phyloP scores from a whole-genome alignment of 495 filamentous ascomycete species.

The Neurospora terricola region DNA sequence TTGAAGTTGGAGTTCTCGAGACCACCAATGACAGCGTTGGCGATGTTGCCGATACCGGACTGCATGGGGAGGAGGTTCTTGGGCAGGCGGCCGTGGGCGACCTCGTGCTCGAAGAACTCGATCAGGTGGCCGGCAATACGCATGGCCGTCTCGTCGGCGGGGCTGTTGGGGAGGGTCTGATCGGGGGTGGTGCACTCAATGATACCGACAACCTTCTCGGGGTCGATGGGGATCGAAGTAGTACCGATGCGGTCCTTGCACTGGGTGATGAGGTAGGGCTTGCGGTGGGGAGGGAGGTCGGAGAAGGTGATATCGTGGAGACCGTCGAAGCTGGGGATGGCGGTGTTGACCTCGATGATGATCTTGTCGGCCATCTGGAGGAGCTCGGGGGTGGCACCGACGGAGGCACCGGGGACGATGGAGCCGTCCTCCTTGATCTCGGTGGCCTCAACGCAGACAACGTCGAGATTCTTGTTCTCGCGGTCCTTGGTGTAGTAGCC shows the following conservation, averaged over 20 bases:
- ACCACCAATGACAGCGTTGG: slow-evolving; percentile 84
- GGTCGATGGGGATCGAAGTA: slow-evolving; percentile 76
- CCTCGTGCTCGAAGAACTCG: slow-evolving; percentile 77
- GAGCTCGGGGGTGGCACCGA: slow-evolving; percentile 78
- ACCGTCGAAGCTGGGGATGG: slow-evolving; percentile 75
- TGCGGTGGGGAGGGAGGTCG: slow-evolving; percentile 67
- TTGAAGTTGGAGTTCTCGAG: slow-evolving; percentile 75
- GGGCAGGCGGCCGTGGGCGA: slow-evolving; percentile 65
- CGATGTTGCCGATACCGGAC: slow-evolving; percentile 88
- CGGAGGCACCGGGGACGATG: slow-evolving; percentile 80
- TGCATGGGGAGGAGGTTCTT: slow-evolving; percentile 73
- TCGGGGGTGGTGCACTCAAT: slow-evolving; percentile 80
- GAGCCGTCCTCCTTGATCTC: slow-evolving; percentile 90
- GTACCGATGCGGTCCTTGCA: slow-evolving; percentile 74
- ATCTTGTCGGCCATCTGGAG: slow-evolving; percentile 88
- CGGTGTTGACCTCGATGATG: slow-evolving; percentile 89
- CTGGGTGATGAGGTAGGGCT: slow-evolving; percentile 79
- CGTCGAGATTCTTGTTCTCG: slow-evolving; percentile 60
- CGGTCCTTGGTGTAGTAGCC: slow-evolving; percentile 76
- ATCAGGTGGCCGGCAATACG: slow-evolving; percentile 72
- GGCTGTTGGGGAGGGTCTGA: slow-evolving; percentile 66
- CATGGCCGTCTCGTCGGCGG: slow-evolving; percentile 63
- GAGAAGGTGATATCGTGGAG: slow-evolving; percentile 88
- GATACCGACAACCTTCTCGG: slow-evolving; percentile 78
- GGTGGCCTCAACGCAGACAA: slow-evolving; percentile 76